These are phyloP conservation scores for Apiotrichum mycotoxinovorans DNA, from an alignment of 1,284 basidiomycete species.

Conservation along the genomic window DNA sequence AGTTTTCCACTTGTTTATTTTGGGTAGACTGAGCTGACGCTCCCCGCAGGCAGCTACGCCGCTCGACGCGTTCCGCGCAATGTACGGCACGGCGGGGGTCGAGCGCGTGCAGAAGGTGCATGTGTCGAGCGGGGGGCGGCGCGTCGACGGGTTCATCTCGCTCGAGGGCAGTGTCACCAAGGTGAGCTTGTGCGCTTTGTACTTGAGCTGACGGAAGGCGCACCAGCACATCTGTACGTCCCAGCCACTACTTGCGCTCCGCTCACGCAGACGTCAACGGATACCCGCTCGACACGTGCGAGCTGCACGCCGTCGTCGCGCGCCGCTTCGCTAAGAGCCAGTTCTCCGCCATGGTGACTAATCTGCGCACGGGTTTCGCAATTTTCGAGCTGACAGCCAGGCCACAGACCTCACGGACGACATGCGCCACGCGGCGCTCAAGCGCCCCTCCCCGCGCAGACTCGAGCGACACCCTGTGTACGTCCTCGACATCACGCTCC, in stretches of 20 bases:
- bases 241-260: constrained; percentile 1
- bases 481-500: constrained; percentile 68
- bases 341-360: constrained; percentile 24
- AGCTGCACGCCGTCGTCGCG: constrained; percentile 68
- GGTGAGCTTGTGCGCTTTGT: constrained; percentile 52
- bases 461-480: constrained; percentile 72
- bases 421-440: not conserved
- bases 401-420: constrained; percentile 46
- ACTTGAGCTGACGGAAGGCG: constrained; percentile 51
- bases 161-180: constrained; percentile 68
- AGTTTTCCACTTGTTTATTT: constrained; percentile 27
- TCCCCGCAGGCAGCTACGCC: constrained; percentile 8
- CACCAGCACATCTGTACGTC: constrained; percentile 78
- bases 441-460: constrained; percentile 66
- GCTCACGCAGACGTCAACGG: constrained; percentile 67
- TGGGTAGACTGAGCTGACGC: not conserved
- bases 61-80: constrained; percentile 27
- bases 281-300: constrained; percentile 61
- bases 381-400: constrained; percentile 10
- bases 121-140: constrained; percentile 55
- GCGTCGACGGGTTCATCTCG: constrained; percentile 74
- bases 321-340: constrained; percentile 54
- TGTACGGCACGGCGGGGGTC: constrained; percentile 35
- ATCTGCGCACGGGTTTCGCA: no score
- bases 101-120: constrained; percentile 62